These are phyloP conservation scores for Halenospora varia DNA, from an alignment of 495 filamentous ascomycete species.

Conservation along the genomic window DNA sequence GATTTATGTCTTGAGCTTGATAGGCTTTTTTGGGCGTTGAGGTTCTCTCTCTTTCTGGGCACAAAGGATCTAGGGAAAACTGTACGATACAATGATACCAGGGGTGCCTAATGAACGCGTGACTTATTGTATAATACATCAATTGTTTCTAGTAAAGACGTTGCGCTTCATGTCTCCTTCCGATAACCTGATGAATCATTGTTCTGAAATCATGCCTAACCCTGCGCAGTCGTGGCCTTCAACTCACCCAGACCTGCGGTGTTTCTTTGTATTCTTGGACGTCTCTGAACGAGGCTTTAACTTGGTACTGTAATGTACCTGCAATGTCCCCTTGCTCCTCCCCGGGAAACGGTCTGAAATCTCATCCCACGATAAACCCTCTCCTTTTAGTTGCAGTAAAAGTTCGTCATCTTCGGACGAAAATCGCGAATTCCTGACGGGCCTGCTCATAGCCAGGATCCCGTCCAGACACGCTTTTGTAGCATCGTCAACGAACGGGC, in stretches of 20 bases:
- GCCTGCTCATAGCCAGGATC: constrained; percentile 8
- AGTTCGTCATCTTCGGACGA: constrained; percentile 14
- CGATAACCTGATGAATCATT: too few relatives aligned
- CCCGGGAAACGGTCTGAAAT: constrained; percentile 17
- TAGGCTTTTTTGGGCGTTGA: too few relatives aligned
- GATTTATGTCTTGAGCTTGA: too few relatives aligned
- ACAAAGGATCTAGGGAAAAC: constrained; percentile 16
- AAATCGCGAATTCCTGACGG: constrained; percentile 2
- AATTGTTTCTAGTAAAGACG: constrained; percentile 16
- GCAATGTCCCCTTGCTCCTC: too few relatives aligned
- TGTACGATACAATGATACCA: constrained; percentile 18
- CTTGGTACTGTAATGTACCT: too few relatives aligned
- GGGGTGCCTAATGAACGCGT: constrained; percentile 9
- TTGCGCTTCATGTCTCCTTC: background rate
- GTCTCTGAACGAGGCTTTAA: too few relatives aligned
- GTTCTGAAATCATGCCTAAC: background rate
- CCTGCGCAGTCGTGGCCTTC: constrained; percentile 6
- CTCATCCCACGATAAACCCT: constrained; percentile 19
- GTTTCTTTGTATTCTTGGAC: constrained; percentile 13
- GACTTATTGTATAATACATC: constrained; percentile 20
- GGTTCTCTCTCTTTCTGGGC: background rate
- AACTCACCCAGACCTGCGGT: constrained; percentile 16
- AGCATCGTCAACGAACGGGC: too few relatives aligned
- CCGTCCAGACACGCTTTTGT: too few relatives aligned
- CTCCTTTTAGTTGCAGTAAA: constrained; percentile 14